Base-by-base conservation (phyloP, 2,329 filamentous ascomycete species). In the Aphanoascus verrucosus region DNA sequence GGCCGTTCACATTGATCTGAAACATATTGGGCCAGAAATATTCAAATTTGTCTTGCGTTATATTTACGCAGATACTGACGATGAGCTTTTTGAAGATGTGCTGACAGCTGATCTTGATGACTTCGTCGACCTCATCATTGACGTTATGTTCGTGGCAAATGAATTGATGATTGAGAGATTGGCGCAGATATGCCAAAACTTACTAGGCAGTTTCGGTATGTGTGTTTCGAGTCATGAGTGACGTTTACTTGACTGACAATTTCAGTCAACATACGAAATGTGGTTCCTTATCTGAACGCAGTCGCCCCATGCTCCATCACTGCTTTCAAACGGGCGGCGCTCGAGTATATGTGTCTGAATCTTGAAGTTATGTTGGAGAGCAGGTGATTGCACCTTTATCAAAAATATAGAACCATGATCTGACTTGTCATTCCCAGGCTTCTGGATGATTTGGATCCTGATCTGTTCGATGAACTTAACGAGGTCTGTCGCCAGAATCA, bases 91-190 rank as follows among this genome's bases (percentile, higher is more conserved):
- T 62, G 82, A 95, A 59, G 76, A 85, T 32, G 78, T 93, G 4
- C 78, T 85, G 14, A 78, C 80, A 35, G 73, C 80, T 14, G 83
- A 84, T 56, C 70, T 94, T 5, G 89, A 96, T 59, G 85, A 89
- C 44, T 89, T 95, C 58, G 81, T 90, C 3, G 89, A 97, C 61
- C 74, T 93, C n/a, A 78, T 96, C 7, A 79, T 97, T 71, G 89
- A 95, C 61, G 86, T 97, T 43, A 84, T 97, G 78, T 82, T 82
- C 53, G 84, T 88, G 50, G 88, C 90, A 11, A 93, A 98, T 64
- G 91, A 98, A 68, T 73, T 98, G 54, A 96, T 98, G 90, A 78
- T 98, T 45, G 89, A 96, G 65, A 80, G 90, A 5, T 73, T 98
- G 4, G 88, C 88, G 4, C 87, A 95, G 65, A 82, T 94, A 28